A percentile compares a stretch with the other conserved stretches of the same genome.
Evolutionary conservation across 2,329 filamentous ascomycete genomes (phyloP).

Genomic region (Aspergillus sp.): DNA sequence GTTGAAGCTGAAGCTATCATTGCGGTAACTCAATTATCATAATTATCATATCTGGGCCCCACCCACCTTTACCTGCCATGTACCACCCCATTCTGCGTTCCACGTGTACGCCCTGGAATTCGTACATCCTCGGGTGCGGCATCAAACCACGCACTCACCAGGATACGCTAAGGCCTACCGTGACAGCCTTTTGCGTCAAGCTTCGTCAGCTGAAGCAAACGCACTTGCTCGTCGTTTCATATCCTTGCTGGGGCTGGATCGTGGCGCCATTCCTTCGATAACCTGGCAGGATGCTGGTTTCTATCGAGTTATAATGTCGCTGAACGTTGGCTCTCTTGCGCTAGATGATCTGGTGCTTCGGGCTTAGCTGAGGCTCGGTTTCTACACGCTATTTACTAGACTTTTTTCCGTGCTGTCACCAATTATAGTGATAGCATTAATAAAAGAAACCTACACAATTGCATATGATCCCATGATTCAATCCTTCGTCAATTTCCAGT

Average conservation of each 20-base stretch:
- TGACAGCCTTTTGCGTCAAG: background rate
- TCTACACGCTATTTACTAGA: background rate
- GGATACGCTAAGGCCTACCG: background rate
- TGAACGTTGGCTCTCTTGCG: background rate
- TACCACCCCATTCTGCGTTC: background rate
- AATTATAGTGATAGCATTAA: background rate
- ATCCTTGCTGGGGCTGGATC: background rate
- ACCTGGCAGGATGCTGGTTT: background rate
- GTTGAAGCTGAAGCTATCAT: background rate
- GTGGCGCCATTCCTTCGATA: background rate
- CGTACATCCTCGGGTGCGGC: background rate
- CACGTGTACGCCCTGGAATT: background rate
- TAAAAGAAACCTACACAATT: background rate
- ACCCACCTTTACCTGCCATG: no score
- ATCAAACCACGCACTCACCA: background rate
- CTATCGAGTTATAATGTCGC: background rate
- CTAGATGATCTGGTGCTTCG: background rate
- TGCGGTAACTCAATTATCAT: background rate
- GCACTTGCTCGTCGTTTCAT: background rate
- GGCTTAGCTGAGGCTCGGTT: background rate
- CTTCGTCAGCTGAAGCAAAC: background rate
- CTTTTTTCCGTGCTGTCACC: background rate
- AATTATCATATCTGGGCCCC: background rate
- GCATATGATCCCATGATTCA: background rate
- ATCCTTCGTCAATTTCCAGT: background rate